These are phyloP conservation scores for Oemleria cerasiformis DNA, from an alignment of 306 rosid species.

Conservation along the genomic window DNA sequence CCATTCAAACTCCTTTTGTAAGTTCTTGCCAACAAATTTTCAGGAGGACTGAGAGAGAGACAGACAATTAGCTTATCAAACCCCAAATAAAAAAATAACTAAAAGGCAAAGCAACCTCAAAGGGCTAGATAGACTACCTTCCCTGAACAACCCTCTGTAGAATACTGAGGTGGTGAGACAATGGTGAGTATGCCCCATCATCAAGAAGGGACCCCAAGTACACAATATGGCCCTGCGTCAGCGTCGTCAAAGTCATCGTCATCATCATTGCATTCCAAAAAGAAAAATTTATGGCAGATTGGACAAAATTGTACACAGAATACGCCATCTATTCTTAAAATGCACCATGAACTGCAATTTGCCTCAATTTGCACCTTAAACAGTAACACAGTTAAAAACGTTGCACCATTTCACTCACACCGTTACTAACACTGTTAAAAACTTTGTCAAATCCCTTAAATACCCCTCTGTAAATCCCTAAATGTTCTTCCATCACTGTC, in stretches of 20 bases:
- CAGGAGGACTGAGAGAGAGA: neutral
- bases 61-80: neutral
- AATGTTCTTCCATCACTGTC: no score
- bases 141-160: slow-evolving; percentile 2
- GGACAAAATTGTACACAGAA: no score
- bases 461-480: no score
- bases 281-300: no score
- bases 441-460: no score
- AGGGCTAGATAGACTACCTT: neutral
- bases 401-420: no score
- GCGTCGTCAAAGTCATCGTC: neutral
- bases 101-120: neutral
- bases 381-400: no score
- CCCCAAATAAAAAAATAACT: neutral
- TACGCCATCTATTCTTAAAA: no score
- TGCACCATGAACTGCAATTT: no score
- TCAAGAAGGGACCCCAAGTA: slow-evolving; percentile 20
- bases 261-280: no score
- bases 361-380: no score
- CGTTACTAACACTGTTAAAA: no score
- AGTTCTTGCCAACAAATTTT: slow-evolving; percentile 12
- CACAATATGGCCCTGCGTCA: slow-evolving; percentile 10
- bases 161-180: slow-evolving; percentile 4
- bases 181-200: neutral
- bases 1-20: slow-evolving; percentile 41